A percentile compares a stretch with the other conserved stretches of the same genome.
Conservation (phyloP, 2,329 filamentous ascomycete species). For the Epichloe typhina region DNA sequence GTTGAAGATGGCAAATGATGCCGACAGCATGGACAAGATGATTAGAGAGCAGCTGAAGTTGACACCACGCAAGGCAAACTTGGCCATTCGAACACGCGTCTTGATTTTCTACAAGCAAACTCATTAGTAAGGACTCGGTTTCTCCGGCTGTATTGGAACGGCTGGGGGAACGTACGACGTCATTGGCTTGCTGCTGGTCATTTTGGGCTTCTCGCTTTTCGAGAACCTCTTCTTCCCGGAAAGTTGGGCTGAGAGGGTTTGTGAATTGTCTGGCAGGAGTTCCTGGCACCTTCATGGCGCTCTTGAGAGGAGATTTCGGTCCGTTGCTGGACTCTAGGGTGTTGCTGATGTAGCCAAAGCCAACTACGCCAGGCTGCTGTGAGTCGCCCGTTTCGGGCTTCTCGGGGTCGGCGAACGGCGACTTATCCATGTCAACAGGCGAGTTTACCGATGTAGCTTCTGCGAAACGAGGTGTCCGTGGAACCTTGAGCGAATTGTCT, state of each 20-base stretch:
- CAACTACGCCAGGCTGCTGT: slow-evolving; percentile 66
- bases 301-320: slow-evolving; percentile 73
- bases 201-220: slow-evolving; percentile 74
- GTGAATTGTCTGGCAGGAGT: slow-evolving; percentile 59
- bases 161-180: slow-evolving; percentile 55
- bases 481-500: slow-evolving; percentile 47
- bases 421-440: slow-evolving; percentile 46
- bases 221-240: slow-evolving; percentile 72
- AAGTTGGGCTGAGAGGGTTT: slow-evolving; percentile 83
- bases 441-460: slow-evolving; percentile 72
- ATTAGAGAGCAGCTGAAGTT: slow-evolving; percentile 97
- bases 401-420: slow-evolving; percentile 48
- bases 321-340: slow-evolving; percentile 45
- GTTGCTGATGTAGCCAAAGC: slow-evolving; percentile 77
- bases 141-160: slow-evolving; percentile 2
- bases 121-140: slow-evolving; percentile 10
- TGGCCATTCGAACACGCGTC: slow-evolving; percentile 78
- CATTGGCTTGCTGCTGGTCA: slow-evolving; percentile 75
- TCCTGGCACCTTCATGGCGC: slow-evolving; percentile 76
- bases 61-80: slow-evolving; percentile 86
- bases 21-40: slow-evolving; percentile 76
- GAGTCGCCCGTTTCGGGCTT: slow-evolving; percentile 43
- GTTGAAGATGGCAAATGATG: slow-evolving; percentile 88
- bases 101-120: slow-evolving; percentile 63
- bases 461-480: slow-evolving; percentile 65